Evolutionary conservation across 495 filamentous ascomycete genomes (phyloP).

Genomic region (Lepidopterella palustris): DNA sequence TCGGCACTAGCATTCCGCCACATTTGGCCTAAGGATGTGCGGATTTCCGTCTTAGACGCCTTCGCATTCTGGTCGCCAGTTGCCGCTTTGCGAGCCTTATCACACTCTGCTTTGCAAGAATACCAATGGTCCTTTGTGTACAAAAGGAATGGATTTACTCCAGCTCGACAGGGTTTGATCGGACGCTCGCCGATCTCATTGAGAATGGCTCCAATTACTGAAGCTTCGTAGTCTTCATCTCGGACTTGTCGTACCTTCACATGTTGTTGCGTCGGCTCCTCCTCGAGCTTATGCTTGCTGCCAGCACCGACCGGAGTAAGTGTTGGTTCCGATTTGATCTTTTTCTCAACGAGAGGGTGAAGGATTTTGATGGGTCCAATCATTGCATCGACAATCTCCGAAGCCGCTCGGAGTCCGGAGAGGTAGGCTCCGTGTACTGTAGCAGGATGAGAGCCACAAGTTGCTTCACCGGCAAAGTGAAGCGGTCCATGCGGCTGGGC

Average conservation of each 20-base stretch:
- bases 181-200: slow-evolving; percentile 67
- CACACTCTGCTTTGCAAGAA: slow-evolving; percentile 63
- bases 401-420: slow-evolving; percentile 80
- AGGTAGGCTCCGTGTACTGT: slow-evolving; percentile 97
- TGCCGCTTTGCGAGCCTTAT: slow-evolving; percentile 55
- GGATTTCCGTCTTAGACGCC: slow-evolving; percentile 65
- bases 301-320: not conserved
- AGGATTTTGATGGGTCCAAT: slow-evolving; percentile 75
- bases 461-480: slow-evolving; percentile 95
- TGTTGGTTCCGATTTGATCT: slow-evolving; percentile 30
- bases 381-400: slow-evolving; percentile 71
- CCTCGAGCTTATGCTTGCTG: slow-evolving; percentile 6
- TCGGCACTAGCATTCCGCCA: slow-evolving; percentile 72
- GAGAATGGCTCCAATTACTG: slow-evolving; percentile 63
- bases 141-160: slow-evolving; percentile 57
- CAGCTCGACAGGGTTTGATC: slow-evolving; percentile 58
- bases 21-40: slow-evolving; percentile 74
- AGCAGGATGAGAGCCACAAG: slow-evolving; percentile 88
- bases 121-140: slow-evolving; percentile 78
- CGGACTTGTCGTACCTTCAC: slow-evolving; percentile 1
- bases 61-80: slow-evolving; percentile 63
- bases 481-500: slow-evolving; percentile 78
- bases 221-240: slow-evolving; percentile 61
- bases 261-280: not conserved
- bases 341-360: slow-evolving; percentile 64